Evolutionary conservation across 352 stramenopile species (phyloP).

Genomic region (Plasmopara muralis): DNA sequence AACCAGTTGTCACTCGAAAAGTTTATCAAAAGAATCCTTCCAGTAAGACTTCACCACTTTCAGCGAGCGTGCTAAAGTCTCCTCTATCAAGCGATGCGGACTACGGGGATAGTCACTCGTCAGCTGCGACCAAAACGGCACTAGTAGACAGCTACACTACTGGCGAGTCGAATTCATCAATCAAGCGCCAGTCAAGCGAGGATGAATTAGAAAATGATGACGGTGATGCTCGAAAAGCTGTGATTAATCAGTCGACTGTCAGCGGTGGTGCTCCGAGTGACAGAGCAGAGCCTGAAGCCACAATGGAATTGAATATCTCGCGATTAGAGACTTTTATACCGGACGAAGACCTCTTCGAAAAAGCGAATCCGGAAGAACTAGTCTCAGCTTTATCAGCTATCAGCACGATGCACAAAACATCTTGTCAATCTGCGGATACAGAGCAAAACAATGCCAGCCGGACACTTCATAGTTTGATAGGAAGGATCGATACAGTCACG

Average conservation of each 20-base stretch:
- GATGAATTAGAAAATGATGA: conserved; percentile 2
- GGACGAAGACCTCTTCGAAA: conserved; percentile 1
- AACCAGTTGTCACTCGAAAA: conserved; percentile 19
- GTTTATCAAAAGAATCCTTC: conserved; percentile 4
- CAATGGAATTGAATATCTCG: background rate
- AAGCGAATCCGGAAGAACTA: background rate
- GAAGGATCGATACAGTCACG: background rate
- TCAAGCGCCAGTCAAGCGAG: too few species aligned
- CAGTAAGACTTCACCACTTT: background rate
- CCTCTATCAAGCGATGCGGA: background rate
- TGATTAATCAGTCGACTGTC: background rate
- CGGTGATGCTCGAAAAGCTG: background rate
- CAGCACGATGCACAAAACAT: too few species aligned
- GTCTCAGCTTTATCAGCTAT: background rate
- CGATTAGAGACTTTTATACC: conserved; percentile 10
- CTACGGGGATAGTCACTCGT: too few species aligned
- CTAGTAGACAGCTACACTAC: too few species aligned
- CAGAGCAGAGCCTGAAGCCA: conserved; percentile 1
- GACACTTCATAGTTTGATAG: too few species aligned
- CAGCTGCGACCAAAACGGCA: too few species aligned
- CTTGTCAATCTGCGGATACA: too few species aligned
- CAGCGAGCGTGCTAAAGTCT: background rate
- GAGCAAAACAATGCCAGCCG: too few species aligned
- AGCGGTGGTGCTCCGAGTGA: background rate
- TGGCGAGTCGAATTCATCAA: too few species aligned